Evolutionary conservation across 805 yeast species (phyloP), one percentile per base, ranked within the genome.

Genomic region (Wickerhamiella sergipiensis): DNA sequence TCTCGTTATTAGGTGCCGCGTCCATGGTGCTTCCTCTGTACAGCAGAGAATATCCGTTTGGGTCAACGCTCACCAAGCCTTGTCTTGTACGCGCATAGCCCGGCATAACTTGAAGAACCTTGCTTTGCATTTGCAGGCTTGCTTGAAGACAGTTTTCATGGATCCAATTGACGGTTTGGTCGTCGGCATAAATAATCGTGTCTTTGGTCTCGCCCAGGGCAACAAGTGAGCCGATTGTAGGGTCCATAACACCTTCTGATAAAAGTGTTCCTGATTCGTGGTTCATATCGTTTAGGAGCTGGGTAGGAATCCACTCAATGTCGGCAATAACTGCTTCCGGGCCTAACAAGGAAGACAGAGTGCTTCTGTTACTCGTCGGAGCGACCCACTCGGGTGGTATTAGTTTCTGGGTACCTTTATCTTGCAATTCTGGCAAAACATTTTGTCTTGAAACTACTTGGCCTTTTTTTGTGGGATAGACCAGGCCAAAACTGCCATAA

Each of bases 11-110:
- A 33, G 18, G 29, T 18, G 7, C 45, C 12, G 49, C 45, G 22
- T 54, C 53, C 60, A 58, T 57, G 38, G 53, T 53, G 6, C 46
- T 47, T 10, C 59, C 60, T 12, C 47, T 47, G 6, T 19, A 43
- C 12, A 59, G 6, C 24, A 43, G 50, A 4, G 38, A 42, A 12
- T 42, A 24, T 9, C 18, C 44, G 9, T 23, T 24, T 18, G 22
- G 23, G 15, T 45, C 19, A 8, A 50, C 39, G 2, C 31, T 26
- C 4, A 50, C 54, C 3, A 53, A 38, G 6, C 59, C 57, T 4
- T 43, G 23, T 12, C 51, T 44, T 10, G 59, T 53, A 12, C 56
- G 50, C 15, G 52, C 51, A 2, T 36, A 36, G 19, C 40, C 40
- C 7, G 40, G 40, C 19, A 36, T n/a, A 4, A 36, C 40, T n/a